Base-by-base conservation (phyloP, 768 basidiomycete genomes). In the Goffeauzyma gilvescens region DNA sequence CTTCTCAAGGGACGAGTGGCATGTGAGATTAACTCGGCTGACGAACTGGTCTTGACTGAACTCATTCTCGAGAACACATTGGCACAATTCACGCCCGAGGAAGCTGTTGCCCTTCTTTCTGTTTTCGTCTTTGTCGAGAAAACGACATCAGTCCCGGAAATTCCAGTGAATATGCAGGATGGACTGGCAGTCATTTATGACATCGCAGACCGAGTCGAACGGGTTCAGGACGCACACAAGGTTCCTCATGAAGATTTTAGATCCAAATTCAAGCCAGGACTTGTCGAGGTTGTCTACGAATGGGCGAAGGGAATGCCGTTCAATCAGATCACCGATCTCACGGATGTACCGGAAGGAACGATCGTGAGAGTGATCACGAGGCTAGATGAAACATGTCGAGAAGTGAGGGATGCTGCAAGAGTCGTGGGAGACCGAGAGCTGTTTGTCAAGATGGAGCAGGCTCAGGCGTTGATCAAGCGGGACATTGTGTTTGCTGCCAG, bases 281-380 rank as follows among this genome's bases (percentile, higher is more conserved):
- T 98, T 18, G 75, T 84, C 7, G 90, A 98, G 58, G 93, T 90
- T 1, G 93, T 95, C 6, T 95, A 96, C 58, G 93, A 96, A 63
- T 98, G 93, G 93, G 89, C 93, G 0, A 85, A 81, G 62, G 93
- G 93, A 41, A n/a, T n/a, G 89, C 84, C 93, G 1, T 98, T 98
- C 62, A 77, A 87, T 56, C 81, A 96, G 60, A 90, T 98, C 52
- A 85, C 84, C 1, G 65, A 72, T 3, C 66, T 98, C 45, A 98
- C 93, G 0, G 93, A 96, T 59, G 81, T 93, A 12, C 76, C 84
- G 5, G 93, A 98, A 62, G 93, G 93, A 0, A 95, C 89, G 0
- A 87, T 98, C 49, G 93, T 98, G 12, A 75, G 93, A 34, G 81
- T 84, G 42, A 95, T 98, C 57, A 95, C 85, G 2, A 75, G 93